These are phyloP conservation scores for Phialemoniopsis sp. DNA, from an alignment of 2,329 filamentous ascomycete species.

Conservation along the genomic window DNA sequence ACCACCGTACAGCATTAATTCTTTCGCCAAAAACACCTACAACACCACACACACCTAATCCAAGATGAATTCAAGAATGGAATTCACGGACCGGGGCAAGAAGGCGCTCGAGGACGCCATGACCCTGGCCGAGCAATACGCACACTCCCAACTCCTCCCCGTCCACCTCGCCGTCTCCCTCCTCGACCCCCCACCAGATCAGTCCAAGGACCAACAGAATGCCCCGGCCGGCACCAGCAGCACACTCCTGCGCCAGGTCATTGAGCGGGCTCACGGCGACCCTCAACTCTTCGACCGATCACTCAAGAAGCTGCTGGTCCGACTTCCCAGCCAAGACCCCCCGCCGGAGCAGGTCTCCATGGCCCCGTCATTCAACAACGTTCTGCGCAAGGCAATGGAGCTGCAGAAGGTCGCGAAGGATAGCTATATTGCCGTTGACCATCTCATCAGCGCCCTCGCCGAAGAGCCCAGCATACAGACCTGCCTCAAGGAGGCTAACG, in stretches of 20 bases:
- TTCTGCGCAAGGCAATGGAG: constrained; percentile 81
- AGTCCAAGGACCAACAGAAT: constrained; percentile 81
- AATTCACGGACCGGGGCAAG: constrained; percentile 91
- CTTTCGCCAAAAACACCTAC: constrained; percentile 13
- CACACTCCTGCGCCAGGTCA: constrained; percentile 90
- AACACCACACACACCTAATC: constrained; percentile 7
- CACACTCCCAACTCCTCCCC: constrained; percentile 85
- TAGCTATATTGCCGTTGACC: constrained; percentile 89
- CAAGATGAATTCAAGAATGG: constrained; percentile 72
- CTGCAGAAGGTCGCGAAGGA: constrained; percentile 98
- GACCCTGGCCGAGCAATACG: constrained; percentile 81
- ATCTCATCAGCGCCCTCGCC: constrained; percentile 79
- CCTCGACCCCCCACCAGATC: constrained; percentile 70
- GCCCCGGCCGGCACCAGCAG: constrained; percentile 56
- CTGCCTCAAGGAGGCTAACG: constrained; percentile 78
- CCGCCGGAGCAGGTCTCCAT: constrained; percentile 85
- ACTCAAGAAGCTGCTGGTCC: constrained; percentile 87
- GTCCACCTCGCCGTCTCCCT: constrained; percentile 84
- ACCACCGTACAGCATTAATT: constrained; percentile 7
- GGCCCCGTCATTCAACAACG: constrained; percentile 74
- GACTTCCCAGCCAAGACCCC: constrained; percentile 89
- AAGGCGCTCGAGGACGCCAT: constrained; percentile 88
- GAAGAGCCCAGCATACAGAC: constrained; percentile 74
- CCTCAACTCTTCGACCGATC: constrained; percentile 82
- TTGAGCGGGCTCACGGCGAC: constrained; percentile 92